Evolutionary conservation across 2,329 filamentous ascomycete species (phyloP).

Genomic region (Ilyonectria robusta): DNA sequence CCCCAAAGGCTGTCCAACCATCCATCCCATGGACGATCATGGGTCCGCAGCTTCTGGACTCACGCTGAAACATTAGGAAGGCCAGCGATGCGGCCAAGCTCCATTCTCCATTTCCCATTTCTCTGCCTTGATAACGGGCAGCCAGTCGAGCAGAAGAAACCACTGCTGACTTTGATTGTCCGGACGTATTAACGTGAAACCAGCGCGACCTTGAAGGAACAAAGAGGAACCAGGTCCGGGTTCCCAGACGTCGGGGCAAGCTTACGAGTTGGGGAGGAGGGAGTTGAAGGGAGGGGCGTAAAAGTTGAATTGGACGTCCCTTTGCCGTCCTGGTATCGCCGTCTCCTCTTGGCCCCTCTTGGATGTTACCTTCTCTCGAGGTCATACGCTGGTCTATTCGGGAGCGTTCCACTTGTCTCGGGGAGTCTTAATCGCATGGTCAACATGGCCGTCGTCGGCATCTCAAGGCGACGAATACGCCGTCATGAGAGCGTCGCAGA

Average conservation of each 20-base stretch:
- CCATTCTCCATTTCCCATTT: constrained; percentile 38
- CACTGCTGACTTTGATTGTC: constrained; percentile 31
- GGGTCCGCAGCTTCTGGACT: constrained; percentile 35
- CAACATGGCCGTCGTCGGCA: constrained; percentile 8
- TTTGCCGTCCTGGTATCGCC: constrained; percentile 13
- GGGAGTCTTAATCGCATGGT: constrained; percentile 10
- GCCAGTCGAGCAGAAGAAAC: constrained; percentile 33
- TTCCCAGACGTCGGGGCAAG: constrained; percentile 21
- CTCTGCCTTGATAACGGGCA: constrained; percentile 34
- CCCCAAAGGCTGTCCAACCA: constrained; percentile 26
- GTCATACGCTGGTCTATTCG: constrained; percentile 15
- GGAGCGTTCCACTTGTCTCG: constrained; percentile 13
- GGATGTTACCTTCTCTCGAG: constrained; percentile 25
- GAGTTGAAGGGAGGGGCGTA: constrained; percentile 18
- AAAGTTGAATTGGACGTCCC: constrained; percentile 10
- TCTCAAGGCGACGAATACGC: neutral
- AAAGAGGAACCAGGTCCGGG: constrained; percentile 42
- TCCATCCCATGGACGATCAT: constrained; percentile 15
- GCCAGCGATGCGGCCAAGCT: constrained; percentile 42
- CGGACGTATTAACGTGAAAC: constrained; percentile 45
- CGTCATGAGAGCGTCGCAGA: constrained; percentile 9
- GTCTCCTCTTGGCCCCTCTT: constrained; percentile 21
- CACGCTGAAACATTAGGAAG: constrained; percentile 48
- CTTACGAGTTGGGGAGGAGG: constrained; percentile 21
- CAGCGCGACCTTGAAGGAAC: constrained; percentile 34